A percentile compares a stretch with the other conserved stretches of the same genome.
phyloP scores from a whole-genome alignment of 495 filamentous ascomycete species.

The Penicillium paradoxum region DNA sequence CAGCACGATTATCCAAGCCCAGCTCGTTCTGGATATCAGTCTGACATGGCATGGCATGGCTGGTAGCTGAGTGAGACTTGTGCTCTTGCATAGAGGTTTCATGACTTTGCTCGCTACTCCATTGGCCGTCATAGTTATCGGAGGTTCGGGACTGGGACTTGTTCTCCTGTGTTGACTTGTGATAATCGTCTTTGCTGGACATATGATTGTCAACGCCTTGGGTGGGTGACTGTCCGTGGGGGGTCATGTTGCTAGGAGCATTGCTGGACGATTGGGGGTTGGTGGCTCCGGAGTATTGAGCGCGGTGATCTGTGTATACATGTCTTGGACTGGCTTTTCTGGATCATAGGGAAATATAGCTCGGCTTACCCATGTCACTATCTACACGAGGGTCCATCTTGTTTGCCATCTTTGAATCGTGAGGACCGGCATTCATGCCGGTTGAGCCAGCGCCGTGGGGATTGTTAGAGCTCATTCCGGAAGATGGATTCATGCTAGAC shows the following conservation, averaged over 20 bases:
- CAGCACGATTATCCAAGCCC: not conserved
- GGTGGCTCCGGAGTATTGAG: not conserved
- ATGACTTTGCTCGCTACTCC: constrained; percentile 3
- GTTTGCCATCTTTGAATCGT: constrained; percentile 39
- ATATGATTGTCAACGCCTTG: constrained; percentile 4
- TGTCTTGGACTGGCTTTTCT: not conserved
- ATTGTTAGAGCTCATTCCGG: constrained; percentile 2
- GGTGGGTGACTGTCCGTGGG: too few relatives aligned
- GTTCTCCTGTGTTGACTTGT: constrained; percentile 2
- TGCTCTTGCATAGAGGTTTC: constrained; percentile 13
- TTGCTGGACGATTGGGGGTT: not conserved
- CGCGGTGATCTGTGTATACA: constrained; percentile 9
- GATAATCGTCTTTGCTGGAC: constrained; percentile 1
- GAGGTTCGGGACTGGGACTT: not conserved
- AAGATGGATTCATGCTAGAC: not conserved
- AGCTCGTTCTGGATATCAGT: not conserved
- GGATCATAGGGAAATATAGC: not conserved
- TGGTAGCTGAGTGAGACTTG: constrained; percentile 10
- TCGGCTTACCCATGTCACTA: constrained; percentile 29
- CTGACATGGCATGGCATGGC: constrained; percentile 7
- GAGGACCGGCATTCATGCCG: constrained; percentile 24
- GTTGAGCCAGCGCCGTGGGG: not conserved
- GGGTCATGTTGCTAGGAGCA: not conserved
- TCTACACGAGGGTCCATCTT: constrained; percentile 50
- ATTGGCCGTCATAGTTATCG: not conserved